Conservation (phyloP, 2,329 filamentous ascomycete genomes). For the Fusarium torulosum region DNA sequence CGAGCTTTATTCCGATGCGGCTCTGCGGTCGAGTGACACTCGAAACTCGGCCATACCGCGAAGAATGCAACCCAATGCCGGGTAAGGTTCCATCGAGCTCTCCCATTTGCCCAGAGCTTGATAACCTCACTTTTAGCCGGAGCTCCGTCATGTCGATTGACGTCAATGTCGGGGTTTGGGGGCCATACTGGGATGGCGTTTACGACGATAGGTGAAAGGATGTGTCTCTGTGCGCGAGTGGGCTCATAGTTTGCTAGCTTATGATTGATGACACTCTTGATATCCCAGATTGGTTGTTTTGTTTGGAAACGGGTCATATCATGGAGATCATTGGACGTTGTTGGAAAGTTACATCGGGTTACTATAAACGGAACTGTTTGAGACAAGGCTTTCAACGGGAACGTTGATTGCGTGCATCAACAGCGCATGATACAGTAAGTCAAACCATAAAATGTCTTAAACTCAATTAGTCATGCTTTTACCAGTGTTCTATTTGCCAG, state of each 20-base stretch:
- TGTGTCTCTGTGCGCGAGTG: background rate
- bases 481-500: background rate
- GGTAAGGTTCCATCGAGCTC: background rate
- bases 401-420: background rate
- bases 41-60: constrained; percentile 1
- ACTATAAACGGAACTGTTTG: background rate
- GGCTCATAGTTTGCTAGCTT: background rate
- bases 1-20: constrained; percentile 22
- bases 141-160: background rate
- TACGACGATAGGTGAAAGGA: background rate
- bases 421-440: background rate
- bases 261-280: background rate
- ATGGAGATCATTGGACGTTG: background rate
- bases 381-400: background rate
- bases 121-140: background rate
- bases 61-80: constrained; percentile 4
- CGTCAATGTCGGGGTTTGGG: constrained; percentile 3
- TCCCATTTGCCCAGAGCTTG: background rate
- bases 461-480: background rate
- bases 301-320: background rate
- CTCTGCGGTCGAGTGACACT: constrained; percentile 8
- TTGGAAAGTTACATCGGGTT: constrained; percentile 2
- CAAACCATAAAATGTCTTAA: background rate
- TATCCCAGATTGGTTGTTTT: background rate
- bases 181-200: constrained; percentile 1